Percentiles rank a stretch among this genome's conserved stretches.
These are phyloP conservation scores for Chytriomyces hyalinus DNA, from an alignment of 192 early-diverging fungal species.

Conservation along the genomic window DNA sequence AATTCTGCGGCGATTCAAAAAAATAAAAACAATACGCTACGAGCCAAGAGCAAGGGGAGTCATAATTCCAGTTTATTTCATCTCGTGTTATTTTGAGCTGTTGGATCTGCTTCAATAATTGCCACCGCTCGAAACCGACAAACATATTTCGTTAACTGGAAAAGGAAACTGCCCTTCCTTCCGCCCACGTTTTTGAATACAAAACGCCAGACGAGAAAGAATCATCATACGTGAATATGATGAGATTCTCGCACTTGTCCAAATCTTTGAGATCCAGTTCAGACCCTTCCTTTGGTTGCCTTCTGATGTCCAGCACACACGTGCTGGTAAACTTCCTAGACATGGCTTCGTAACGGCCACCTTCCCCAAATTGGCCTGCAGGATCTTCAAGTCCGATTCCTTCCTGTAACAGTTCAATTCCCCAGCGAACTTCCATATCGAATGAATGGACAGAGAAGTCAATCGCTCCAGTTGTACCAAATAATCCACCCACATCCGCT, in stretches of 20 bases:
- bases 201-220: conserved; percentile 1
- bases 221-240: conserved; percentile 19
- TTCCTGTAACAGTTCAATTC: conserved; percentile 40
- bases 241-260: neutral
- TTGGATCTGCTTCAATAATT: too few species aligned
- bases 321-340: neutral
- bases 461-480: conserved; percentile 34
- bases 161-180: conserved; percentile 5
- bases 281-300: conserved; percentile 8
- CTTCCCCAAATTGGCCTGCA: conserved; percentile 27
- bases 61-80: too few species aligned
- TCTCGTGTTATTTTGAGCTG: too few species aligned
- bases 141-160: neutral
- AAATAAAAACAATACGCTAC: too few species aligned
- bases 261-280: conserved; percentile 22
- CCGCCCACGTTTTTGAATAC: neutral
- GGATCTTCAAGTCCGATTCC: conserved; percentile 27
- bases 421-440: conserved; percentile 25
- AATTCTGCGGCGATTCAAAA: too few species aligned
- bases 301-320: conserved; percentile 12
- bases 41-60: too few species aligned
- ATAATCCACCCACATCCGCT: conserved; percentile 41
- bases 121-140: too few species aligned
- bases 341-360: conserved; percentile 13
- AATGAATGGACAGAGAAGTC: conserved; percentile 45